Evolutionary conservation across 257 asterid genomes (phyloP).

Genomic region (Nicotiana obtusifolia): DNA sequence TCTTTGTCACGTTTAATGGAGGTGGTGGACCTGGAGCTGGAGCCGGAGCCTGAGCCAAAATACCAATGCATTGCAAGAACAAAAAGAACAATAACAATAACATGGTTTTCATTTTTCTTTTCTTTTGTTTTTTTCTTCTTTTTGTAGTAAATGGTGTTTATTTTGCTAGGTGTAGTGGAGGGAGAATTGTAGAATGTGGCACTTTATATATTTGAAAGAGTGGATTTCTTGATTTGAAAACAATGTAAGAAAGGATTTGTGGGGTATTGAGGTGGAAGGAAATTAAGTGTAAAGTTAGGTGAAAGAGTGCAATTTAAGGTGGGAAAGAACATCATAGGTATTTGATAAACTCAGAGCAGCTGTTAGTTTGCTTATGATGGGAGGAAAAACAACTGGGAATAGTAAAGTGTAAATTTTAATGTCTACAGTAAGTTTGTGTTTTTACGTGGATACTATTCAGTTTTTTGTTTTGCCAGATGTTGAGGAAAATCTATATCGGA

Average conservation of each 20-base stretch:
- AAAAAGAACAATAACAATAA: slow-evolving; percentile 21
- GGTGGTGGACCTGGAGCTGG: slow-evolving; percentile 39
- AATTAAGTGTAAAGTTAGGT: slow-evolving; percentile 10
- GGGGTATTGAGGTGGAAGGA: not conserved
- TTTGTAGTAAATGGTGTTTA: not conserved
- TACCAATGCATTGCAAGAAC: slow-evolving; percentile 6
- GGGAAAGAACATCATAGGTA: slow-evolving; percentile 15
- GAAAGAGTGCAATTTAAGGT: slow-evolving; percentile 30
- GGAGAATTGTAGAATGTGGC: not conserved
- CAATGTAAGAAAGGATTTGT: not conserved
- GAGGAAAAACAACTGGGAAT: slow-evolving; percentile 16
- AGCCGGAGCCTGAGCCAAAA: slow-evolving; percentile 29
- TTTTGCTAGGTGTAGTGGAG: not conserved
- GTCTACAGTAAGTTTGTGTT: too few relatives aligned
- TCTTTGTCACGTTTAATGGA: slow-evolving; percentile 40
- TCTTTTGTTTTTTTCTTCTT: too few relatives aligned
- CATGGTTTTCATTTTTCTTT: slow-evolving; percentile 1
- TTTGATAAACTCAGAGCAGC: slow-evolving; percentile 31
- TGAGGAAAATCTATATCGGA: not conserved
- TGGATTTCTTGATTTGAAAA: not conserved
- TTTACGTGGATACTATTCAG: not conserved
- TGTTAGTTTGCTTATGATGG: slow-evolving; percentile 43
- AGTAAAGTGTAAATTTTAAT: not conserved
- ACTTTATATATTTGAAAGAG: slow-evolving; percentile 10
- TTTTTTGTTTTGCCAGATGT: not conserved